A percentile compares a stretch with the other conserved stretches of the same genome.
These are phyloP conservation scores for Vanrija humicola DNA, from an alignment of 1,284 basidiomycete genomes.

Conservation along the genomic window DNA sequence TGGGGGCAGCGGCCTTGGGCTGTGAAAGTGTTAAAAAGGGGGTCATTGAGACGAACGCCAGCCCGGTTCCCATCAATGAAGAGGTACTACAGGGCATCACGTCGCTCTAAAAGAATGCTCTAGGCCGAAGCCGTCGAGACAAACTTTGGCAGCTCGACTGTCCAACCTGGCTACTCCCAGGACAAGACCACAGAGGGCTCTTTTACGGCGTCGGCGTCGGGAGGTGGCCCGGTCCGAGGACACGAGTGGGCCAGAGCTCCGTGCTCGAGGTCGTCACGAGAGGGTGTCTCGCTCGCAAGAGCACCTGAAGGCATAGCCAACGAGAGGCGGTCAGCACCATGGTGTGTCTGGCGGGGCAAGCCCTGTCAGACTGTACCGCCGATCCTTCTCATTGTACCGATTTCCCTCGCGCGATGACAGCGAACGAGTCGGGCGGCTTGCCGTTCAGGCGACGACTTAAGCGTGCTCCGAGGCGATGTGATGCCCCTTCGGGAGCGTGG, in stretches of 20 bases:
- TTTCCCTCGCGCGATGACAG: no score
- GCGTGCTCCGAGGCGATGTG: no score
- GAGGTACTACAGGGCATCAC: slow-evolving; percentile 28
- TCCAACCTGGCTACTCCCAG: no score
- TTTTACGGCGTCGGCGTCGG: no score
- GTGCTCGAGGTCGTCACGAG: slow-evolving; percentile 2
- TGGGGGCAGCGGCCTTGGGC: slow-evolving; percentile 51
- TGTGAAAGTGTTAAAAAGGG: slow-evolving; percentile 21
- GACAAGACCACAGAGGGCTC: no score
- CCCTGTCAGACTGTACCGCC: no score
- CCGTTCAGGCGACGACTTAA: no score
- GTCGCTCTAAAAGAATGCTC: slow-evolving; percentile 24
- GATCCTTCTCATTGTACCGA: no score
- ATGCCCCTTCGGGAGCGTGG: no score
- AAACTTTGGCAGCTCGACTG: neutral
- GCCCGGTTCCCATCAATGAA: slow-evolving; percentile 17
- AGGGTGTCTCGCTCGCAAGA: neutral
- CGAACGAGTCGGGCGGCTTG: no score
- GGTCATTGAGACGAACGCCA: slow-evolving; percentile 49
- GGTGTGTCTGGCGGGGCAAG: neutral
- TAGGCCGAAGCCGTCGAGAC: neutral
- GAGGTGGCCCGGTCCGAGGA: neutral
- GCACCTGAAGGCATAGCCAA: neutral
- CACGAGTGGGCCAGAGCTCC: neutral
- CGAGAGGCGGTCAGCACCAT: slow-evolving; percentile 2